phyloP scores from a whole-genome alignment of 179 eudicot genomes.

The Heliamphora pulchella region DNA sequence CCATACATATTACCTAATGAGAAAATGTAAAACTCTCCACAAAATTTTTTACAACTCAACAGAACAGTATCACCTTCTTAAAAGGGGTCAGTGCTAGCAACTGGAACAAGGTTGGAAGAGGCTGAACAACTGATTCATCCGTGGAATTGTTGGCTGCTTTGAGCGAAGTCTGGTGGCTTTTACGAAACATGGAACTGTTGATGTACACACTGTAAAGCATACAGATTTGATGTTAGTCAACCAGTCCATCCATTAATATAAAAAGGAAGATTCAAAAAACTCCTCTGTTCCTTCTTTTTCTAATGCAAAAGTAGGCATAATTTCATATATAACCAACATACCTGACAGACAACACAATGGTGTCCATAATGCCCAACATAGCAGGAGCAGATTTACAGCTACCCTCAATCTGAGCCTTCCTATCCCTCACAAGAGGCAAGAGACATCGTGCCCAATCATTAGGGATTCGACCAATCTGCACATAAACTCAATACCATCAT shows the following conservation, averaged over 20 bases:
- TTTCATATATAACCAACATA: constrained; percentile 18
- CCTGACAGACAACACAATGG: constrained; percentile 70
- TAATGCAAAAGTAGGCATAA: not conserved
- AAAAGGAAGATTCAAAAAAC: not conserved
- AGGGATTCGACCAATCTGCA: constrained; percentile 90
- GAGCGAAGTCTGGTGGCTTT: constrained; percentile 55
- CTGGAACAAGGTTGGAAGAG: constrained; percentile 70
- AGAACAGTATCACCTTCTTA: constrained; percentile 47
- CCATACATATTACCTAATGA: not conserved
- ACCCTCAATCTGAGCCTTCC: constrained; percentile 63
- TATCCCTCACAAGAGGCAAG: constrained; percentile 78
- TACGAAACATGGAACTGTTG: constrained; percentile 69
- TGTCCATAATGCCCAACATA: constrained; percentile 73
- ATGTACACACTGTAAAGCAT: constrained; percentile 53
- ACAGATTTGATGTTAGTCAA: not conserved
- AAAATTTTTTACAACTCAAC: not conserved
- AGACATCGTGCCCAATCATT: constrained; percentile 94
- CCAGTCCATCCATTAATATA: not conserved
- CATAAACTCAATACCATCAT: constrained; percentile 2
- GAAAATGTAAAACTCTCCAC: not conserved
- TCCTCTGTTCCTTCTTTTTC: not conserved
- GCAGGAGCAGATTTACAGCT: constrained; percentile 77
- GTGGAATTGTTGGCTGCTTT: constrained; percentile 47
- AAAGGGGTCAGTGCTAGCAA: constrained; percentile 72
- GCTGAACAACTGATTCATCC: constrained; percentile 67